Percentiles rank a stretch among this genome's conserved stretches.
These are phyloP conservation scores for Rhynchospora tenuis DNA, from an alignment of 176 grass and related monocot species.

Conservation along the genomic window DNA sequence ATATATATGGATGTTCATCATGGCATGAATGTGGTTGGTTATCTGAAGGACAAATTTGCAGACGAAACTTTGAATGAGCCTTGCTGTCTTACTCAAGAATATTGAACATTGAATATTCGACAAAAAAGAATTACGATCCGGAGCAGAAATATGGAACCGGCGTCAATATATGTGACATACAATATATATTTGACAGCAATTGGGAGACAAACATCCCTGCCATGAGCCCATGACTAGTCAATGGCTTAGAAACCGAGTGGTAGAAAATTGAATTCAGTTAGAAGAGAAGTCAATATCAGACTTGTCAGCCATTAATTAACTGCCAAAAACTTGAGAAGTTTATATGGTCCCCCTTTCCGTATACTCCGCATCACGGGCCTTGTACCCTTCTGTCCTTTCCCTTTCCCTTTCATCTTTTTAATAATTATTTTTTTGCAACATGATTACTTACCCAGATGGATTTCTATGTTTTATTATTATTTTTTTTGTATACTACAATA, in stretches of 20 bases:
- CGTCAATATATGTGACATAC: too few species aligned
- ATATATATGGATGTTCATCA: too few species aligned
- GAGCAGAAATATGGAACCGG: too few species aligned
- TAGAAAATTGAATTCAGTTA: not conserved
- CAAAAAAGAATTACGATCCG: too few species aligned
- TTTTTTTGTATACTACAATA: not conserved
- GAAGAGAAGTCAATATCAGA: slow-evolving; percentile 7
- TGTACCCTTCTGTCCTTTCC: slow-evolving; percentile 16
- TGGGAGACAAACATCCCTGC: not conserved
- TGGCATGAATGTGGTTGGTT: too few species aligned
- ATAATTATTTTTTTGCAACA: not conserved
- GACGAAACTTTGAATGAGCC: too few species aligned
- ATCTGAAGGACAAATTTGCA: too few species aligned
- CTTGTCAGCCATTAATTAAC: not conserved
- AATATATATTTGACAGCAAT: not conserved
- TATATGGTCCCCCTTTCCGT: not conserved
- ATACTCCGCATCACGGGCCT: slow-evolving; percentile 24
- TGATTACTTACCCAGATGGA: not conserved
- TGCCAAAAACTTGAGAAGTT: slow-evolving; percentile 8
- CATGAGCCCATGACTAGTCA: not conserved
- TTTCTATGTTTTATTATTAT: not conserved
- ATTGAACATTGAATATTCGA: too few species aligned
- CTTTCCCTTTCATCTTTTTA: not conserved
- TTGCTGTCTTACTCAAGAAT: too few species aligned
- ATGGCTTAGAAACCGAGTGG: not conserved